Conservation (phyloP, 441 rosid genomes). For the Melastoma candidum region DNA sequence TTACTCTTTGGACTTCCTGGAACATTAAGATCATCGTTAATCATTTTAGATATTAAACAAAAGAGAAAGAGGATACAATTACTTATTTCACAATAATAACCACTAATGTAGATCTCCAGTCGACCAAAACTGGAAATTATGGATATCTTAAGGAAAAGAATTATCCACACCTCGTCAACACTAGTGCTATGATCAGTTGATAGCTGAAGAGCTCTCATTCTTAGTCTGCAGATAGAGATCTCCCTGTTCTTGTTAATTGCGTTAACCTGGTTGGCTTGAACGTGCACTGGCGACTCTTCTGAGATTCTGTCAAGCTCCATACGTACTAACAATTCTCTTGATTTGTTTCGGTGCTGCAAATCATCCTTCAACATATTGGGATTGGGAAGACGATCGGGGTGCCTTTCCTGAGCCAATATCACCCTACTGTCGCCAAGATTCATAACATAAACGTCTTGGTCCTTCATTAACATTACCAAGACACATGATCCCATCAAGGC, state of each 20-base stretch:
- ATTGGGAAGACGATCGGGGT: constrained; percentile 70
- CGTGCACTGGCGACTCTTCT: constrained; percentile 93
- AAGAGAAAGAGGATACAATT: too few species aligned
- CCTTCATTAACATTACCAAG: constrained; percentile 92
- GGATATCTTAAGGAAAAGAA: constrained; percentile 1
- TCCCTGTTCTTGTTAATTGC: constrained; percentile 78
- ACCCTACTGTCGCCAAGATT: constrained; percentile 92
- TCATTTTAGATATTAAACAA: too few species aligned
- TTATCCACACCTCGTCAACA: constrained; percentile 62
- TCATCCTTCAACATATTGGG: constrained; percentile 52
- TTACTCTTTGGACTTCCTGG: constrained; percentile 80
- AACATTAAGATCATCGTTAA: constrained; percentile 5
- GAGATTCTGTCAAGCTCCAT: constrained; percentile 95
- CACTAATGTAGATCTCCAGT: too few species aligned
- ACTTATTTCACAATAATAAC: too few species aligned
- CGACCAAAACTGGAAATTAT: too few species aligned
- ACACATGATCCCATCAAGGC: constrained; percentile 96
- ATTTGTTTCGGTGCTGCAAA: constrained; percentile 58
- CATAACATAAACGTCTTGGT: constrained; percentile 94
- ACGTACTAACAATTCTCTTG: constrained; percentile 72
- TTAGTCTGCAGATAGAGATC: constrained; percentile 71
- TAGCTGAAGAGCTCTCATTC: constrained; percentile 91
- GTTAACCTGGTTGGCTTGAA: constrained; percentile 54
- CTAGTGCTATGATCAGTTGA: constrained; percentile 89
- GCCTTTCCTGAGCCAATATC: constrained; percentile 84